phyloP scores from a whole-genome alignment of 1,284 basidiomycete species.

The Rhodotorula mucilaginosa region DNA sequence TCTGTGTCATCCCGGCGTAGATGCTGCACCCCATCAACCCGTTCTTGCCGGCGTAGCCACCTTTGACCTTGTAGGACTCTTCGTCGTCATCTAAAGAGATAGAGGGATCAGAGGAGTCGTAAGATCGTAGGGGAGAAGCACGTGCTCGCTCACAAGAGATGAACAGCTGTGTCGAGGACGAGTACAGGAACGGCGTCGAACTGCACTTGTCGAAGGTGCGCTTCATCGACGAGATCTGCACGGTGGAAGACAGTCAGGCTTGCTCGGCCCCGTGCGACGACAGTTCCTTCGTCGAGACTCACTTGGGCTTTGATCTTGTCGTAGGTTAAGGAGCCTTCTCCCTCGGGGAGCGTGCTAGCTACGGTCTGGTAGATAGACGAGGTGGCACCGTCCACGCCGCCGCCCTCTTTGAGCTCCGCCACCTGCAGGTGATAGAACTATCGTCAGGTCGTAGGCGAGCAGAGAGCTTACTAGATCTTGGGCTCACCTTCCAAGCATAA shows the following conservation, averaged over 20 bases:
- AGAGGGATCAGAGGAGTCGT: too few relatives aligned
- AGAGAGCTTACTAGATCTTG: too few relatives aligned
- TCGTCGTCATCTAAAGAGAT: slow-evolving; percentile 20
- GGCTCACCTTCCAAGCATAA: slow-evolving; percentile 19
- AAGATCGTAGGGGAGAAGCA: neutral
- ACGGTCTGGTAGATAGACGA: slow-evolving; percentile 26
- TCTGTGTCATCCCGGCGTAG: slow-evolving; percentile 27
- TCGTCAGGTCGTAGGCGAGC: too few relatives aligned
- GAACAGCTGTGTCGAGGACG: slow-evolving; percentile 1
- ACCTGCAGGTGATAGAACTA: neutral
- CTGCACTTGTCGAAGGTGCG: slow-evolving; percentile 28
- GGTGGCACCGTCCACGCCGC: slow-evolving; percentile 16
- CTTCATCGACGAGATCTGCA: slow-evolving; percentile 4
- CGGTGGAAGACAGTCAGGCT: neutral
- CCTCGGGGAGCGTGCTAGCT: neutral
- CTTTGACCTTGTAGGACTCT: slow-evolving; percentile 14
- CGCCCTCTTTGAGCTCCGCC: slow-evolving; percentile 8
- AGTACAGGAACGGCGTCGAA: slow-evolving; percentile 20
- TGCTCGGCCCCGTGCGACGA: too few relatives aligned
- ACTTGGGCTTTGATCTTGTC: slow-evolving; percentile 5
- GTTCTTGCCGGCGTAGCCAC: slow-evolving; percentile 1
- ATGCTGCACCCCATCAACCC: slow-evolving; percentile 18
- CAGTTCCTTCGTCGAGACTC: neutral
- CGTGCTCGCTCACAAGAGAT: slow-evolving; percentile 11
- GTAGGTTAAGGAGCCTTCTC: neutral